phyloP scores from a whole-genome alignment of 305 asterid species.

The Fraxinus xanthoxyloides region DNA sequence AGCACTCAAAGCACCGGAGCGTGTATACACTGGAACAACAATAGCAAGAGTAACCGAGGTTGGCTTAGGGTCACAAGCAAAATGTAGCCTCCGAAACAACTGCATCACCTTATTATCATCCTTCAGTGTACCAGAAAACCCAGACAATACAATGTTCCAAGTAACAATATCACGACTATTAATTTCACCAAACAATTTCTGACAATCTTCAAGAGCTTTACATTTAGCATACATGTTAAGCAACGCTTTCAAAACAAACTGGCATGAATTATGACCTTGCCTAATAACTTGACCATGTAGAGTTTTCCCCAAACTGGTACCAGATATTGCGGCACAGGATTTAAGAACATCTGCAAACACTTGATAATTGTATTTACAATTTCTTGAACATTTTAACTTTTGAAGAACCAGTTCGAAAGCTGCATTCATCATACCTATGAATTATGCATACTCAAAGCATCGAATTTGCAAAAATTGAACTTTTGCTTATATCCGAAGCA shows the following conservation, averaged over 20 bases:
- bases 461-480: neutral
- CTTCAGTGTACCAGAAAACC: constrained; percentile 51
- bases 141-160: constrained; percentile 84
- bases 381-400: constrained; percentile 31
- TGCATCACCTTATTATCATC: constrained; percentile 51
- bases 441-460: neutral
- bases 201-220: constrained; percentile 59
- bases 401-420: constrained; percentile 40
- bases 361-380: constrained; percentile 38
- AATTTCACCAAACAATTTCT: constrained; percentile 47
- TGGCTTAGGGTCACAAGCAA: constrained; percentile 41
- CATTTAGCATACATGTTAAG: constrained; percentile 92
- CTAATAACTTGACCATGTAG: constrained; percentile 59
- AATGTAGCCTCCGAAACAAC: constrained; percentile 48
- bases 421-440: constrained; percentile 32
- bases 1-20: constrained; percentile 30
- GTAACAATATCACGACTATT: constrained; percentile 49
- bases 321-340: constrained; percentile 54
- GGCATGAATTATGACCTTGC: constrained; percentile 61
- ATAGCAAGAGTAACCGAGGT: constrained; percentile 68
- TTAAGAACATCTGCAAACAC: constrained; percentile 55
- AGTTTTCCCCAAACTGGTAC: constrained; percentile 48
- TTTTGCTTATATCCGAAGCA: neutral
- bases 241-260: constrained; percentile 54
- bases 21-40: constrained; percentile 67